A percentile compares a stretch with the other conserved stretches of the same genome.
Evolutionary conservation across 306 rosid genomes (phyloP).

Genomic region (Vigna radiata): DNA sequence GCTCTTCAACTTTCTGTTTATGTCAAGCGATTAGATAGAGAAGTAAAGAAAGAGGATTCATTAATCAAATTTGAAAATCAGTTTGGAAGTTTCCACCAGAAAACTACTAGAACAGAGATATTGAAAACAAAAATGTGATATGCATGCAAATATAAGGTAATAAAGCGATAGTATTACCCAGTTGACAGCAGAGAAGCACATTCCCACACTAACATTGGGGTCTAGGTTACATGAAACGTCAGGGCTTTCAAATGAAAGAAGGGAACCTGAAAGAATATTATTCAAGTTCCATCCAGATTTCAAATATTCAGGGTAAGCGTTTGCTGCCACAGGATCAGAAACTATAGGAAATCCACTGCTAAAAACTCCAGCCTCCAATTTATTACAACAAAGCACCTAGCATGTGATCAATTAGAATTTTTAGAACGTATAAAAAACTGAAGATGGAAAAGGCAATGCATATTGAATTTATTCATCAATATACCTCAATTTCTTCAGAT

Average conservation of each 20-base stretch:
- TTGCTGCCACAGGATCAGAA: conserved; percentile 44
- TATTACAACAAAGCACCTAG: conserved; percentile 68
- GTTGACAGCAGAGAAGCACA: conserved; percentile 76
- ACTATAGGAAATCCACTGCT: conserved; percentile 73
- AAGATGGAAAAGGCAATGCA: conserved; percentile 42
- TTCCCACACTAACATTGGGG: conserved; percentile 72
- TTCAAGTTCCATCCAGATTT: conserved; percentile 89
- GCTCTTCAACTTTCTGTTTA: conserved; percentile 84
- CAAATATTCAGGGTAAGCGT: conserved; percentile 52
- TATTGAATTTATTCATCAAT: conserved; percentile 17
- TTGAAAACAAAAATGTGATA: conserved; percentile 22
- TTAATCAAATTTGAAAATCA: conserved; percentile 7
- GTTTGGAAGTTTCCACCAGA: conserved; percentile 15
- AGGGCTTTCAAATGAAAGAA: conserved; percentile 79
- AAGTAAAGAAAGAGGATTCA: conserved; percentile 10
- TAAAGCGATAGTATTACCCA: conserved; percentile 66
- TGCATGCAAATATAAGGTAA: conserved; percentile 18
- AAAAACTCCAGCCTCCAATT: conserved; percentile 52
- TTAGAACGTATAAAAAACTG: conserved; percentile 40
- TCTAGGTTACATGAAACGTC: conserved; percentile 50
- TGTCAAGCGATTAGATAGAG: conserved; percentile 16
- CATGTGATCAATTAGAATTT: conserved; percentile 41
- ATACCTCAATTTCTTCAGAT: conserved; percentile 88
- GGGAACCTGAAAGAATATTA: conserved; percentile 68
- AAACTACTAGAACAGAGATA: conserved; percentile 17